Evolutionary conservation across 2,329 filamentous ascomycete species (phyloP).

Genomic region (Eurotiales sp.): DNA sequence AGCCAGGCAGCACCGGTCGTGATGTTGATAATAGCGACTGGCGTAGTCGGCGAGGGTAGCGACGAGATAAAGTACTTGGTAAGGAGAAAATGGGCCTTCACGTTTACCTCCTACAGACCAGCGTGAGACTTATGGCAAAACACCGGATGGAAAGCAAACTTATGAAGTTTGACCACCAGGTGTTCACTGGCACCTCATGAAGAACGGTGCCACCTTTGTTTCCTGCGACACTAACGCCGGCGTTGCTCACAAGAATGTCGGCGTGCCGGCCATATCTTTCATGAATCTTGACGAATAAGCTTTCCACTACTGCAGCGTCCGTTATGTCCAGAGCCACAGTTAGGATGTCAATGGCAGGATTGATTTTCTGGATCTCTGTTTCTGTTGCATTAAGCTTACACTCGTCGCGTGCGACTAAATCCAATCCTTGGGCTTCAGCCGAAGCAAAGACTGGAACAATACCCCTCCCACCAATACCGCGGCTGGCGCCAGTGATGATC

Average conservation of each 20-base stretch:
- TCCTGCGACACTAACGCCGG: too few species aligned
- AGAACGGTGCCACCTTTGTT: too few species aligned
- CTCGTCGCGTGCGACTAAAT: slow-evolving; percentile 30
- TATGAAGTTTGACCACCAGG: too few species aligned
- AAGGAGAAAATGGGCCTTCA: too few species aligned
- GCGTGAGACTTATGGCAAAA: too few species aligned
- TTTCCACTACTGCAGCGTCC: slow-evolving; percentile 19
- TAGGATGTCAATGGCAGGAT: slow-evolving; percentile 29
- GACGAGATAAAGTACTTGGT: too few species aligned
- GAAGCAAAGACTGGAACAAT: slow-evolving; percentile 35
- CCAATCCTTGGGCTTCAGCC: slow-evolving; percentile 32
- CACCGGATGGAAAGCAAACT: too few species aligned
- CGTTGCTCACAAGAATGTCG: slow-evolving; percentile 23
- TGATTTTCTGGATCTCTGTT: slow-evolving; percentile 25
- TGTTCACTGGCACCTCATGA: too few species aligned
- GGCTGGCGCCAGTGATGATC: slow-evolving; percentile 42
- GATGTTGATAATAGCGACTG: slow-evolving; percentile 27
- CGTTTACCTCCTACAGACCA: slow-evolving; percentile 35
- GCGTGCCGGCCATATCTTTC: slow-evolving; percentile 16
- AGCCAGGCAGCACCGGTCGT: slow-evolving; percentile 21
- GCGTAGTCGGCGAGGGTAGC: too few species aligned
- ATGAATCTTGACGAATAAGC: slow-evolving; percentile 17
- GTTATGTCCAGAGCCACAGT: slow-evolving; percentile 28
- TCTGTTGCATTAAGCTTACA: slow-evolving; percentile 23
- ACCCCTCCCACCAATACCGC: slow-evolving; percentile 34